phyloP scores from a whole-genome alignment of 208 protist species.

The Entamoeba moshkovskii region DNA sequence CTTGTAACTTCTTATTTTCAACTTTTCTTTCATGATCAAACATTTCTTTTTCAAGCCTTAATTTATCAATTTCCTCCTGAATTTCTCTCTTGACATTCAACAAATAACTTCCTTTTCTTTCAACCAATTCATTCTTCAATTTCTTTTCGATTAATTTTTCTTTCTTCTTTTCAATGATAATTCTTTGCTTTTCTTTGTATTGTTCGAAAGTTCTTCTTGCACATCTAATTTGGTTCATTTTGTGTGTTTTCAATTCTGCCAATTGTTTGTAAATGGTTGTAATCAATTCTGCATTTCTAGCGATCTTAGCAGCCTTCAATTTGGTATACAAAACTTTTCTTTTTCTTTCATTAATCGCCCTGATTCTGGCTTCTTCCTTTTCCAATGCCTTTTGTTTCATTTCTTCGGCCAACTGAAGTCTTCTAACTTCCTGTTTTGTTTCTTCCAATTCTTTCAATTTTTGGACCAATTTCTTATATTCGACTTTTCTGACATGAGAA shows the following conservation, averaged over 20 bases:
- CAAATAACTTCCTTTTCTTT: not conserved
- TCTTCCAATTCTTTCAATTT: not conserved
- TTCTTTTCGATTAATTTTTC: not conserved
- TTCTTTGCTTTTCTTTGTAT: not conserved
- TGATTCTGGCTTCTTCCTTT: not conserved
- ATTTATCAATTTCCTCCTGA: not conserved
- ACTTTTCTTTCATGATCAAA: not conserved
- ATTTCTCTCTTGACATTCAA: not conserved
- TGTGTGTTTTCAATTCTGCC: not conserved
- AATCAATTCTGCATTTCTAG: not conserved
- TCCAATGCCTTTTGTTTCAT: not conserved
- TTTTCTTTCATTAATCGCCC: not conserved
- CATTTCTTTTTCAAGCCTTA: not conserved
- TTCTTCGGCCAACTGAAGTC: not conserved
- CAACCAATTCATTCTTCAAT: not conserved
- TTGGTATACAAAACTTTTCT: not conserved
- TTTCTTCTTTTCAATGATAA: not conserved
- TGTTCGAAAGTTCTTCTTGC: not conserved
- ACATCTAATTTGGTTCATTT: not conserved
- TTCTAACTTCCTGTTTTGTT: not conserved
- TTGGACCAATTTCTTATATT: not conserved
- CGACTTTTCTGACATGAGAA: not conserved
- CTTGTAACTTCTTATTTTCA: not conserved
- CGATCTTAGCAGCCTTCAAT: not conserved
- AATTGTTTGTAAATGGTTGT: not conserved